These are phyloP conservation scores for Saccharomyces hybrid DNA, from an alignment of 1,139 yeast genomes.

Conservation along the genomic window DNA sequence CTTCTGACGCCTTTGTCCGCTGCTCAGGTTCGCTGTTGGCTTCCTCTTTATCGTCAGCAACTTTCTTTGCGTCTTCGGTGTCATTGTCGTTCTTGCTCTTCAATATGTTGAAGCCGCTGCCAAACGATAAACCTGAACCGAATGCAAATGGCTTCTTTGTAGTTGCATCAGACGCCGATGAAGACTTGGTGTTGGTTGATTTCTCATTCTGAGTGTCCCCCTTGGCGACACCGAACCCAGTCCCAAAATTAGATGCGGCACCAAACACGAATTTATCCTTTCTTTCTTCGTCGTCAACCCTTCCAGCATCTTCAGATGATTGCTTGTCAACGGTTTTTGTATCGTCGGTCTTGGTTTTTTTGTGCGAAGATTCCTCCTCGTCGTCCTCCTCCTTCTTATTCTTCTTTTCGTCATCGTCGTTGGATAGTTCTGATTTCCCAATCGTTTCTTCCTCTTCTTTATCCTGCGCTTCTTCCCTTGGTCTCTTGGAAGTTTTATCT, in stretches of 20 bases:
- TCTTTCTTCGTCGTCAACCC: slow-evolving; percentile 22
- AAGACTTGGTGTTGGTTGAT: neutral
- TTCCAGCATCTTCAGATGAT: neutral
- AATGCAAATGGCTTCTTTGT: slow-evolving; percentile 19
- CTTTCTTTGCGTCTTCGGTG: slow-evolving; percentile 6
- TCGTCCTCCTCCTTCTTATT: slow-evolving; percentile 6
- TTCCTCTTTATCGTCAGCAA: slow-evolving; percentile 1
- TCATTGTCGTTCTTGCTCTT: slow-evolving; percentile 13
- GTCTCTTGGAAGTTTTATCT: neutral
- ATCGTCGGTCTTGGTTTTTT: slow-evolving; percentile 5
- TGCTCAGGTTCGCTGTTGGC: slow-evolving; percentile 1
- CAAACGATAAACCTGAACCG: slow-evolving; percentile 31
- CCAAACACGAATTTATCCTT: slow-evolving; percentile 45
- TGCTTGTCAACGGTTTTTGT: slow-evolving; percentile 3
- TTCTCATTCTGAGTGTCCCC: slow-evolving; percentile 36
- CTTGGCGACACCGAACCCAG: slow-evolving; percentile 51
- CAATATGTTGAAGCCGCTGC: slow-evolving; percentile 28
- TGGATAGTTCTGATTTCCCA: neutral
- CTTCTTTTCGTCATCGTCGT: slow-evolving; percentile 4
- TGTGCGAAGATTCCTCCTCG: slow-evolving; percentile 5
- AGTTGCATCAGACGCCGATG: neutral
- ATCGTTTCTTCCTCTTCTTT: slow-evolving; percentile 5
- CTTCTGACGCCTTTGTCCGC: neutral
- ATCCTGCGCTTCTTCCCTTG: slow-evolving; percentile 1
- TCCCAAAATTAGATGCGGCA: slow-evolving; percentile 47